Evolutionary conservation across 306 rosid genomes (phyloP), one percentile per base, ranked within the genome.

Genomic region (Medicago ruthenica): DNA sequence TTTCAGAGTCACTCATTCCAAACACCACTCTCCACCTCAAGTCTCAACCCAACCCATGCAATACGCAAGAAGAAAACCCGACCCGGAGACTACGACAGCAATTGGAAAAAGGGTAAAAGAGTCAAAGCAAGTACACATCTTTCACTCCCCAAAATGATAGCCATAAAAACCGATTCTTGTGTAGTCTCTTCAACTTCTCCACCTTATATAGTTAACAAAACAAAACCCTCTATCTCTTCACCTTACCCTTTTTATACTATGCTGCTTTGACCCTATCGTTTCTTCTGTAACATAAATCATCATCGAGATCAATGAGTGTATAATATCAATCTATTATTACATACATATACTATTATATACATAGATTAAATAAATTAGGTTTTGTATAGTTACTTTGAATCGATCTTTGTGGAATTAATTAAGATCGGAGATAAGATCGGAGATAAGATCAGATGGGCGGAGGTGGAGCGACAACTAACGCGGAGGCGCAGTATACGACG

Each of bases 401-500:
- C 4, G 48, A 34, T 63, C 47, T 37, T 53, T 17, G 14, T 17
- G 0, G 8, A 21, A 8, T 36, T 40, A 21, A 8, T 36, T 40
- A 2, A 39, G 55, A 64, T 64, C 79, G 53, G 71, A 9, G 37
- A 71, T 58, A 53, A 31, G 36, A 55, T 7, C 20, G 20, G 54
- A 1, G 8, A 27, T 27, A 27, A 9, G 60, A 54, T 73, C 55
- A 39, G 40, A 75, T 81, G 85, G 83, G 79, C 76, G 83, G 77
- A 77, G 83, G 67, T 22, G 80, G 76, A 51, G 71, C 68, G 3
- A 67, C 14, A 1, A 45, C 1, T 1, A 76, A 68, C 78, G 89
- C 89, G 75, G 98, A 93, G 84, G 69, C 71, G 12, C 98, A 93
- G 85, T 90, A 93, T 44, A 78, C 74, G 7, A 8, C 75, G 67